These are phyloP conservation scores for Verticillium tricorpus DNA, from an alignment of 2,329 filamentous ascomycete species.

Conservation along the genomic window DNA sequence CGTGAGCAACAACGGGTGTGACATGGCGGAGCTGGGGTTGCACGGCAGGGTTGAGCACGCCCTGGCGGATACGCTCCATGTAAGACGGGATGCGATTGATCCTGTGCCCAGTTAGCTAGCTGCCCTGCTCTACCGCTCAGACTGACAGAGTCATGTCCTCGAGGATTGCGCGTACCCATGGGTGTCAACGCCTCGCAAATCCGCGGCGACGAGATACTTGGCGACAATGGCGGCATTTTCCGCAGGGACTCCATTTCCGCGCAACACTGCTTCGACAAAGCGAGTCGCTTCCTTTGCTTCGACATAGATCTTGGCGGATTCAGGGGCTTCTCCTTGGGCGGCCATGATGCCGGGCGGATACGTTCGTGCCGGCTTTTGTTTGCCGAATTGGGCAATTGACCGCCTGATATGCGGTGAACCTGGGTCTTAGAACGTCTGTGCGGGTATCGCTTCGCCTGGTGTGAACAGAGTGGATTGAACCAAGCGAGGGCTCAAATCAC, in stretches of 20 bases:
- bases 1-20: slow-evolving; percentile 67
- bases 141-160: neutral
- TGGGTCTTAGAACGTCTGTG: neutral
- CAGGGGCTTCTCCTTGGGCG: neutral
- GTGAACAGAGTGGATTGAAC: neutral
- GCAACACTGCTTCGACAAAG: slow-evolving; percentile 52
- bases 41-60: slow-evolving; percentile 60
- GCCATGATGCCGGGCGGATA: neutral
- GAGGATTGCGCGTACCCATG: slow-evolving; percentile 42
- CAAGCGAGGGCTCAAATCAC: too few relatives aligned
- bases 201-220: slow-evolving; percentile 66
- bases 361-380: neutral
- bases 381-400: neutral
- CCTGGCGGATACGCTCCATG: slow-evolving; percentile 66
- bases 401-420: neutral
- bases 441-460: neutral
- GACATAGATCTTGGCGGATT: slow-evolving; percentile 24
- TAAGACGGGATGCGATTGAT: slow-evolving; percentile 76
- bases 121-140: neutral
- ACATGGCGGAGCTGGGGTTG: slow-evolving; percentile 53
- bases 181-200: slow-evolving; percentile 74
- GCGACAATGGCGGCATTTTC: slow-evolving; percentile 60
- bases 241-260: slow-evolving; percentile 54
- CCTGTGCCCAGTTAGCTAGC: slow-evolving; percentile 19
- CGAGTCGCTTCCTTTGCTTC: slow-evolving; percentile 32